These are phyloP conservation scores for Pneumocystis murina DNA, from an alignment of 1,139 yeast species.

Conservation along the genomic window DNA sequence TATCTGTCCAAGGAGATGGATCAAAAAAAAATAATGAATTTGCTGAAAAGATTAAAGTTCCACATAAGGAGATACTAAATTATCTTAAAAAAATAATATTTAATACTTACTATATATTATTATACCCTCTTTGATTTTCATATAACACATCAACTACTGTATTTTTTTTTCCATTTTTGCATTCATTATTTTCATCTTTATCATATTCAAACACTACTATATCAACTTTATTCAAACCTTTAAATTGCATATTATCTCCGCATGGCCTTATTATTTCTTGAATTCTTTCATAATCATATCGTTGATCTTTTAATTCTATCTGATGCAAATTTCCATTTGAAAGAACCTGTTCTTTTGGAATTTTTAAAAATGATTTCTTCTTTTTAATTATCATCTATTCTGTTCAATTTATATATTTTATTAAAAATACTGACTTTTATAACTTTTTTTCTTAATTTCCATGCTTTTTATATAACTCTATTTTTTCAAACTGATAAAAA, in stretches of 20 bases:
- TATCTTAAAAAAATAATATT: neutral
- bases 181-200: neutral
- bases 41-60: conserved; percentile 45
- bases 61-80: conserved; percentile 36
- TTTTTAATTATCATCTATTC: neutral
- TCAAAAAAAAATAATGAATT: conserved; percentile 38
- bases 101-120: neutral
- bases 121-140: conserved; percentile 54
- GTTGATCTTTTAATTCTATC: neutral
- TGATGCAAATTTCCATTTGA: neutral
- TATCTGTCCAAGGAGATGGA: conserved; percentile 18
- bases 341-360: neutral
- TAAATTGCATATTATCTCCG: neutral
- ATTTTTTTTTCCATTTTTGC: neutral
- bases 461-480: too few species aligned
- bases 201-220: neutral
- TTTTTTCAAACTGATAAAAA: too few species aligned
- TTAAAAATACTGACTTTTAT: neutral
- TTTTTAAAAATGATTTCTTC: neutral
- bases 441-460: neutral
- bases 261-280: neutral
- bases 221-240: too few species aligned
- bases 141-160: conserved; percentile 26
- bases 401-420: neutral
- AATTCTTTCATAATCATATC: neutral